Evolutionary conservation across 1,284 basidiomycete genomes (phyloP).

Genomic region (Marasmius oreades): DNA sequence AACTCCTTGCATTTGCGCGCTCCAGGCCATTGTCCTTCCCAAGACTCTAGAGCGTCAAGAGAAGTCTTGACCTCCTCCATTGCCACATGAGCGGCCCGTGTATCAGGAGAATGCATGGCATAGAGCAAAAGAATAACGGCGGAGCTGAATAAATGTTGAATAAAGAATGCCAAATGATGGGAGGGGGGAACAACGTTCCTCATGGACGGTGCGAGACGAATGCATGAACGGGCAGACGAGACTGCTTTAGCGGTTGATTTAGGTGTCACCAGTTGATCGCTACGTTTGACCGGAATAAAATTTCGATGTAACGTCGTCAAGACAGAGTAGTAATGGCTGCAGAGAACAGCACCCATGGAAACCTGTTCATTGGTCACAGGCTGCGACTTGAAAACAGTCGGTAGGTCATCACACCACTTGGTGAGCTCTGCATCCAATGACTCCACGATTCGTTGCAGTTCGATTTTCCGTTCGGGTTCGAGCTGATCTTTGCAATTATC

Average conservation of each 20-base stretch:
- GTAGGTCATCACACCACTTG: slow-evolving; percentile 80
- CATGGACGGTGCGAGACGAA: slow-evolving; percentile 81
- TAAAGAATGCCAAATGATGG: slow-evolving; percentile 88
- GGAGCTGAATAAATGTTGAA: slow-evolving; percentile 88
- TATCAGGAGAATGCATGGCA: slow-evolving; percentile 79
- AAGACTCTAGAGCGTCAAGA: slow-evolving; percentile 67
- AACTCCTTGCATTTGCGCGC: slow-evolving; percentile 82
- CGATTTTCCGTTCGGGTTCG: slow-evolving; percentile 69
- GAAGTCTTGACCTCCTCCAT: slow-evolving; percentile 82
- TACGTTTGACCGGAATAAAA: slow-evolving; percentile 72
- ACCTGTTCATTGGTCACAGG: slow-evolving; percentile 73
- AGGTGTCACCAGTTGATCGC: slow-evolving; percentile 50
- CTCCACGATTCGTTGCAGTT: slow-evolving; percentile 74
- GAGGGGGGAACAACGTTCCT: slow-evolving; percentile 82
- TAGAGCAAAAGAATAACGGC: slow-evolving; percentile 85
- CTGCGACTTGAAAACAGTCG: slow-evolving; percentile 67
- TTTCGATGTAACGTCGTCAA: slow-evolving; percentile 88
- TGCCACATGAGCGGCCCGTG: slow-evolving; percentile 63
- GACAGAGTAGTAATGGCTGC: slow-evolving; percentile 87
- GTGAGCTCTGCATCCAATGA: slow-evolving; percentile 71
- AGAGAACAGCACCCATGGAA: slow-evolving; percentile 83
- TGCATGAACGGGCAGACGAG: slow-evolving; percentile 74
- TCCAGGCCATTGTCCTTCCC: slow-evolving; percentile 88
- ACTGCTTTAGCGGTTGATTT: slow-evolving; percentile 77
- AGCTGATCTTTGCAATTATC: slow-evolving; percentile 70